phyloP scores from a whole-genome alignment of 805 yeast species.

The Priceomyces fermenticarens region DNA sequence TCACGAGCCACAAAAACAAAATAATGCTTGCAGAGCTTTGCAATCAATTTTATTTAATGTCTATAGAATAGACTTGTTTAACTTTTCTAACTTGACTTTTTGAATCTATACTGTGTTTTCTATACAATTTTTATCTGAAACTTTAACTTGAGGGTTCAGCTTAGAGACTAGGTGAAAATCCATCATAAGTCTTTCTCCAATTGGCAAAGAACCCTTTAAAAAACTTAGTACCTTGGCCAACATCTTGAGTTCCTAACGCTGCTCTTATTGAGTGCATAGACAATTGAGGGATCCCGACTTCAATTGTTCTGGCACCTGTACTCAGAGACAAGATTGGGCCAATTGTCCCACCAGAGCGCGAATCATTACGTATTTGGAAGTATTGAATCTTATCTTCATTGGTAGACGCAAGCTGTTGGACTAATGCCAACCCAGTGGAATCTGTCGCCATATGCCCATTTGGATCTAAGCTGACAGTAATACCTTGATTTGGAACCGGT shows the following conservation, averaged over 20 bases:
- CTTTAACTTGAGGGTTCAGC: neutral
- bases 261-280: conserved; percentile 69
- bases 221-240: conserved; percentile 70
- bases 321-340: conserved; percentile 67
- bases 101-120: no score
- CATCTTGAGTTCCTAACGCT: conserved; percentile 72
- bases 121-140: neutral
- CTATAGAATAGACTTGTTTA: neutral
- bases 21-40: neutral
- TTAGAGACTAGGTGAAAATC: conserved; percentile 45
- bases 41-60: neutral
- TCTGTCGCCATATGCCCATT: conserved; percentile 86
- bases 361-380: conserved; percentile 83
- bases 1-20: conserved; percentile 1
- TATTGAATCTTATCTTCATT: conserved; percentile 69
- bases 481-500: conserved; percentile 76
- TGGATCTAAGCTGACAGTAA: conserved; percentile 69
- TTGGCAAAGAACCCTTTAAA: conserved; percentile 65
- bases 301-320: conserved; percentile 60
- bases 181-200: conserved; percentile 62
- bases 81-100: no score
- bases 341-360: conserved; percentile 85
- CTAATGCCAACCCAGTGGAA: conserved; percentile 64
- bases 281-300: conserved; percentile 41
- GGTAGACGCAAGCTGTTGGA: conserved; percentile 63